Evolutionary conservation across 1,284 basidiomycete species (phyloP).

Genomic region (Hemileia vastatrix): DNA sequence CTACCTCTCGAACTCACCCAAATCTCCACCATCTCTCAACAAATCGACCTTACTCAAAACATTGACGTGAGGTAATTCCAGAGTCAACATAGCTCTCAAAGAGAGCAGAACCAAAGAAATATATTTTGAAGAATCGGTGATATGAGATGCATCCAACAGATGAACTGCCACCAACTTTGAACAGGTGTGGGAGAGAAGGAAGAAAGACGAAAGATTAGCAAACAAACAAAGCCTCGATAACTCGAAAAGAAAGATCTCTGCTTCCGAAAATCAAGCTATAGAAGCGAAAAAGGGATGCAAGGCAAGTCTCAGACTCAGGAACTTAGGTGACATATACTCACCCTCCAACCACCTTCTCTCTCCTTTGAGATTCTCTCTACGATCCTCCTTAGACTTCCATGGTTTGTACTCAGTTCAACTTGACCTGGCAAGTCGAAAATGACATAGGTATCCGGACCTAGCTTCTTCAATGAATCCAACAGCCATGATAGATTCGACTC

Average conservation of each 20-base stretch:
- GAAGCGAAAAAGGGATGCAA: too few species aligned
- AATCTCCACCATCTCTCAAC: slow-evolving; percentile 70
- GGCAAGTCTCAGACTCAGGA: too few species aligned
- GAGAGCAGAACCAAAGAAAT: slow-evolving; percentile 83
- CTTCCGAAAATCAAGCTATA: not conserved
- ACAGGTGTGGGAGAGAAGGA: not conserved
- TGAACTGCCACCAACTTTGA: slow-evolving; percentile 80
- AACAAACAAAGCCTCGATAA: too few species aligned
- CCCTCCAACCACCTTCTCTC: slow-evolving; percentile 61
- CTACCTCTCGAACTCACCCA: slow-evolving; percentile 50
- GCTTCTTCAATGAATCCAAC: slow-evolving; percentile 57
- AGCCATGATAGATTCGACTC: slow-evolving; percentile 94
- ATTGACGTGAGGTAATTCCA: slow-evolving; percentile 93
- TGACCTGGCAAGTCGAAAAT: slow-evolving; percentile 94
- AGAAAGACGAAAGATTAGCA: not conserved
- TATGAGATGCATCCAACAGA: slow-evolving; percentile 89
- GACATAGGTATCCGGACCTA: slow-evolving; percentile 66
- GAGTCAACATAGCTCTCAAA: slow-evolving; percentile 86
- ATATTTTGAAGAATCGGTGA: slow-evolving; percentile 90
- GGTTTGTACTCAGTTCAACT: slow-evolving; percentile 93
- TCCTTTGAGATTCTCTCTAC: slow-evolving; percentile 55
- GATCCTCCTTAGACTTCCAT: slow-evolving; percentile 67
- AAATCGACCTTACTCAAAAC: slow-evolving; percentile 92
- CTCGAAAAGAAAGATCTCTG: too few species aligned
- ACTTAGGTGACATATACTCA: slow-evolving; percentile 49